Conservation (phyloP, 768 basidiomycete genomes). For the Rhizopogon rudus region DNA sequence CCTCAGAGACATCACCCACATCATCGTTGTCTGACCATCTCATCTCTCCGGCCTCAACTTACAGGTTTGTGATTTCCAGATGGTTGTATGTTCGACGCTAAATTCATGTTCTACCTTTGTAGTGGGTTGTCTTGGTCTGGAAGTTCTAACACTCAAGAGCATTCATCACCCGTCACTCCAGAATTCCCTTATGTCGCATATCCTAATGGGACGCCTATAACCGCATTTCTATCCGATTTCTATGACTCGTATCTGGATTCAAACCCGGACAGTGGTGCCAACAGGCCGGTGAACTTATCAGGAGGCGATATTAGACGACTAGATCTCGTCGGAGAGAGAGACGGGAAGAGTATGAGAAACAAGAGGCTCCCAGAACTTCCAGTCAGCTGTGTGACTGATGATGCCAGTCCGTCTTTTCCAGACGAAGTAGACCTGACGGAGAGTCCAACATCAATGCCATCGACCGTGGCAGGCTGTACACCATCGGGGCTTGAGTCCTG, state of each 20-base stretch:
- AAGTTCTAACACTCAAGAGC: slow-evolving; percentile 9
- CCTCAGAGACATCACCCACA: background rate
- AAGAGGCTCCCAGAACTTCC: background rate
- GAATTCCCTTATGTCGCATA: slow-evolving; percentile 7
- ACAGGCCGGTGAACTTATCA: background rate
- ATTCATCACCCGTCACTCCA: slow-evolving; percentile 16
- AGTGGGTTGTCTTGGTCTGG: slow-evolving; percentile 10
- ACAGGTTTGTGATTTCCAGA: slow-evolving; percentile 16
- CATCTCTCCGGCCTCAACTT: slow-evolving; percentile 17
- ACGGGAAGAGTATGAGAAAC: background rate
- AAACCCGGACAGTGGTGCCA: background rate
- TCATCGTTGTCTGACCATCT: background rate
- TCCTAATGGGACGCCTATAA: slow-evolving; percentile 6
- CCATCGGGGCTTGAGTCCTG: background rate
- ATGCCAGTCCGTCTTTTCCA: background rate
- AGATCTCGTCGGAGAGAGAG: background rate
- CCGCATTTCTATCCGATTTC: slow-evolving; percentile 8
- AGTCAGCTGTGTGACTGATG: background rate
- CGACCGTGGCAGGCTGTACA: background rate
- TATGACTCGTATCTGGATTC: background rate
- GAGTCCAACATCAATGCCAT: background rate
- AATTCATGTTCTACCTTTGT: background rate
- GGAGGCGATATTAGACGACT: background rate
- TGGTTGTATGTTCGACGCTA: background rate
- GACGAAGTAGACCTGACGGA: background rate